Evolutionary conservation across 805 yeast genomes (phyloP), one percentile per base, ranked within the genome.

Genomic region (Clavispora santaluciae): DNA sequence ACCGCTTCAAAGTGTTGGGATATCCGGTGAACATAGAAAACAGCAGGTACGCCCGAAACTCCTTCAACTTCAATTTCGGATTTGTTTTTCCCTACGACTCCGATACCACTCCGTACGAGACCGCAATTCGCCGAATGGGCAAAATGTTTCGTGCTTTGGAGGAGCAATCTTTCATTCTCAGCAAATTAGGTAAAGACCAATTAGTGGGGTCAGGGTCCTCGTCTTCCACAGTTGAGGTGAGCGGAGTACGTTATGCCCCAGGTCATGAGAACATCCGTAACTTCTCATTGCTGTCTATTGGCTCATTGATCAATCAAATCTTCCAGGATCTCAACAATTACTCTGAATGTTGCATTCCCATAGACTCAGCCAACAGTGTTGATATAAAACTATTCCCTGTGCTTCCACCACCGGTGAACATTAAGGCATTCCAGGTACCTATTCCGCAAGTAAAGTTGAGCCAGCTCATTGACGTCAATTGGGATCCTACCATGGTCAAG

Each of bases 401-500:
- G n/a, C 67, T 84, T 25, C 83, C 85, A 10, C 96, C 91, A 1
- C 79, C 89, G 3, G 83, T 90, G 0, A 77, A 77, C 36, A 66
- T 93, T 17, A 72, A 80, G 37, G 78, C 95, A 0, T 86, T 72
- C 52, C 95, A 91, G 59, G 99, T 93, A 1, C 99, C 99, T 0
- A 78, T 90, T 5, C 78, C 95, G n/a, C 82, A 91, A 0, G 95
- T 93, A 1, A 79, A 81, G 39, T 65, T 93, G 24, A 73, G 74
- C 22, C 66, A 76, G 28, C 69, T 93, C 46, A 81, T 87, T 33
- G 99, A 93, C 60, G 83, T 86, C 7, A 83, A 86, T 53, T 93
- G 99, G 97, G 99, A 93, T 61, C 97, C 97, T 1, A 91, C 98
- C 2, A 84, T 93, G 93, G 70, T 88, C 35, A 83, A 85, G 50